Evolutionary conservation across 2,329 filamentous ascomycete species (phyloP), one percentile per base, ranked within the genome.

Genomic region (Orbilia javanica): DNA sequence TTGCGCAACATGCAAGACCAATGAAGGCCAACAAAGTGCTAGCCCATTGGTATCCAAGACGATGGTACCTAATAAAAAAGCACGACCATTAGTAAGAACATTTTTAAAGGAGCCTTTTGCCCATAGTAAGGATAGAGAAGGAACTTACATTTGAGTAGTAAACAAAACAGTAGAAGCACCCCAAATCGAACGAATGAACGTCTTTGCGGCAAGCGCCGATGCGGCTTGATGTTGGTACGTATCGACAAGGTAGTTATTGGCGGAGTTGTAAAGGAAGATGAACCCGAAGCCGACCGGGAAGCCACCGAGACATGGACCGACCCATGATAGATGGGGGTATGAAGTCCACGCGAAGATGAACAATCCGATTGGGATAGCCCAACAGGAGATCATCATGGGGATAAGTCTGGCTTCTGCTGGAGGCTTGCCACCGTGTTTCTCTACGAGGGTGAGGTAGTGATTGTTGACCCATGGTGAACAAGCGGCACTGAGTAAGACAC

Each of bases 201-300:
- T 95, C 86, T 95, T 95, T 44, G 92, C 92, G 0, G 93, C 93
- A 2, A 95, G 88, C 0, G 92, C 92, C 0, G 91, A 93, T 0
- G 93, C 93, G 0, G 93, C 93, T 84, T 94, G 92, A 84, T 90
- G 88, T 81, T 90, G 89, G 80, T 91, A 91, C 1, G 88, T 88
- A 82, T 91, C 89, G 57, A 91, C 89, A n/a, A 86, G 83, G 84
- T 92, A 92, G 85, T 92, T 92, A 84, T 92, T 92, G 81, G 90
- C 90, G 8, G 91, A 87, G 85, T 94, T 94, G 86, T 94, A 94
- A 25, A 94, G 86, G 86, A 94, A 93, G 84, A 94, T 93, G 85
- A 94, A 93, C 75, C 92, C 92, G 81, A 94, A 93, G 10, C 92
- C 92, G 66, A 94, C 89, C 11, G 89, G 88, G 83, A 90, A 88